Evolutionary conservation across 257 asterid species (phyloP).

Genomic region (Perilla frutescens): DNA sequence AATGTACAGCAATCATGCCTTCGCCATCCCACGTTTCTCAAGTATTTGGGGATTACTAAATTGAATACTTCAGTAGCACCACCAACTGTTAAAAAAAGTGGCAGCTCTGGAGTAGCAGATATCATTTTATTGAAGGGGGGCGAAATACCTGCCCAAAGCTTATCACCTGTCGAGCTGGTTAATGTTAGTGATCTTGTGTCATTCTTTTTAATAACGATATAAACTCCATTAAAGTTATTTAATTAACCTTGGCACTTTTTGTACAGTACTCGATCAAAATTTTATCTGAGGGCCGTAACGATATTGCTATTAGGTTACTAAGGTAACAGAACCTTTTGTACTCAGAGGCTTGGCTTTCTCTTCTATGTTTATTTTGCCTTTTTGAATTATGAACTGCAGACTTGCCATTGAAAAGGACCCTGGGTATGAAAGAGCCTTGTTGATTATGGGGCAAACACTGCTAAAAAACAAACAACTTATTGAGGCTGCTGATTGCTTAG

Average conservation of each 20-base stretch:
- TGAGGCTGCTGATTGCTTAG: conserved; percentile 73
- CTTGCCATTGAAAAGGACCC: conserved; percentile 94
- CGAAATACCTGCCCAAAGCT: conserved; percentile 52
- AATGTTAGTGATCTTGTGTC: conserved; percentile 55
- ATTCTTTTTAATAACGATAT: conserved; percentile 13
- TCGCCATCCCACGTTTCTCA: conserved; percentile 59
- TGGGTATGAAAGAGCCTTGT: conserved; percentile 67
- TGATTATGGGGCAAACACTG: conserved; percentile 74
- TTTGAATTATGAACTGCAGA: conserved; percentile 60
- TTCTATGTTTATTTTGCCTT: conserved; percentile 42
- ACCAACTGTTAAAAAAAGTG: conserved; percentile 42
- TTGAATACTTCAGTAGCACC: conserved; percentile 44
- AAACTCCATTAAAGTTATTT: conserved; percentile 15
- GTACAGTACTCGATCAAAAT: conserved; percentile 67
- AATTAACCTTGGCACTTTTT: conserved; percentile 35
- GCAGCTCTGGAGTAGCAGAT: conserved; percentile 42
- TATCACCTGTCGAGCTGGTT: conserved; percentile 74
- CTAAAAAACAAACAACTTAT: conserved; percentile 51
- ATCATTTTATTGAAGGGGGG: conserved; percentile 50
- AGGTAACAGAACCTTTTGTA: conserved; percentile 49
- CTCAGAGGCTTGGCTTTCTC: conserved; percentile 32
- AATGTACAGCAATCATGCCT: conserved; percentile 72
- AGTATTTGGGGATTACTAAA: conserved; percentile 72
- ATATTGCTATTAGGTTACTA: conserved; percentile 57
- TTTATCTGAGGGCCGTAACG: conserved; percentile 55